phyloP scores from a whole-genome alignment of 2,329 filamentous ascomycete species.

The Ophiostoma himal-ulmi region DNA sequence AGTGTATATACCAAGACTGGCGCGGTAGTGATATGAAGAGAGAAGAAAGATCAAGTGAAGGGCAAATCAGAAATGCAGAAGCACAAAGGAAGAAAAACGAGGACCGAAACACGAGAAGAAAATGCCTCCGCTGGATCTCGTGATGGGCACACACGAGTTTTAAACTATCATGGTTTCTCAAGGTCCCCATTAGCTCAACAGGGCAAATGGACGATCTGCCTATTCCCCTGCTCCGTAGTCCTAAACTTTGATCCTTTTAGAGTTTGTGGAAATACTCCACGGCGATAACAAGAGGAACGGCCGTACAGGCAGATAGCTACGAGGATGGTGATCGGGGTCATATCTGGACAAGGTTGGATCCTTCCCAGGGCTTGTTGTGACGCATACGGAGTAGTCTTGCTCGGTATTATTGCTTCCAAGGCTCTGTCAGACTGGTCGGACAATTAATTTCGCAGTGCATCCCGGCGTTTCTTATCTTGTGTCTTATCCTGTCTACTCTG shows the following conservation, averaged over 20 bases:
- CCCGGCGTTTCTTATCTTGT: background rate
- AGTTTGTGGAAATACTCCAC: constrained; percentile 1
- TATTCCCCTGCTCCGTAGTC: background rate
- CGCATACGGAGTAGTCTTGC: constrained; percentile 6
- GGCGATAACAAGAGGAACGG: background rate
- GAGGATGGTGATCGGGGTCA: background rate
- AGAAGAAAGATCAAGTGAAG: background rate
- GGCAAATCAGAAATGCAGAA: background rate
- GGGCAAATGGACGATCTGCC: background rate
- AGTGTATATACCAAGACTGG: background rate
- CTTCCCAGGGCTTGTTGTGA: background rate
- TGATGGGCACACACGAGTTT: constrained; percentile 2
- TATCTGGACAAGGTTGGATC: constrained; percentile 1
- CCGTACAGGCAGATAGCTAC: too few species aligned
- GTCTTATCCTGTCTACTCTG: background rate
- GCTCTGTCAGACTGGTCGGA: background rate
- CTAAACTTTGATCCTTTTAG: background rate
- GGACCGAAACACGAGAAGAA: background rate
- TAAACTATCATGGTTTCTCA: background rate
- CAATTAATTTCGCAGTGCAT: background rate
- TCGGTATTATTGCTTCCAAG: constrained; percentile 7
- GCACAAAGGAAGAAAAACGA: background rate
- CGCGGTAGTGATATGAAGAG: background rate
- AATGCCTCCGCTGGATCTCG: background rate
- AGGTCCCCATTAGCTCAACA: background rate